Percentiles rank a stretch among this genome's conserved stretches.
Evolutionary conservation across 2,329 filamentous ascomycete genomes (phyloP).

Genomic region (Colletotrichum melonis): DNA sequence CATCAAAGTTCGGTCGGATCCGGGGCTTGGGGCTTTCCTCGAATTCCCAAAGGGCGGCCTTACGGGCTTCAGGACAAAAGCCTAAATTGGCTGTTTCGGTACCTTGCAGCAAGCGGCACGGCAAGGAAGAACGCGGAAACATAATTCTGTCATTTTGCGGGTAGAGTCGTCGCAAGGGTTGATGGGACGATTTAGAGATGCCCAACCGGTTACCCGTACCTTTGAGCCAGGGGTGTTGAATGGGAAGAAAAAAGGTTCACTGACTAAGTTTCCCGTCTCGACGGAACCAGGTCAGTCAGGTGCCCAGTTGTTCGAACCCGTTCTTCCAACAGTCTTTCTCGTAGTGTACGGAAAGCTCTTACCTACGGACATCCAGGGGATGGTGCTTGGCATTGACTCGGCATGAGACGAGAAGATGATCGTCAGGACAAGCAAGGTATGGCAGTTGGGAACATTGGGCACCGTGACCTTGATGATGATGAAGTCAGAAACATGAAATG

Average conservation of each 20-base stretch:
- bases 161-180: background rate
- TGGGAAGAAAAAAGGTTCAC: background rate
- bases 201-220: background rate
- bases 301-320: background rate
- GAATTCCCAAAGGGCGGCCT: no score
- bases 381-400: slow-evolving; percentile 1
- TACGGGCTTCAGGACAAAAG: background rate
- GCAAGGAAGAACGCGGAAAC: background rate
- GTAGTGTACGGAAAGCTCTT: no score
- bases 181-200: slow-evolving; percentile 23
- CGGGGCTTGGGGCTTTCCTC: background rate
- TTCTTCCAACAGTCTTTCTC: background rate
- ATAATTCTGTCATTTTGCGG: background rate
- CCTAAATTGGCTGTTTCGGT: background rate
- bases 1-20: background rate
- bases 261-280: background rate
- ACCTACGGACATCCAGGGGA: background rate
- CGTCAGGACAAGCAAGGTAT: background rate
- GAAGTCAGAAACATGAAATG: background rate
- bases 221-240: background rate
- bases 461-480: background rate
- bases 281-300: background rate
- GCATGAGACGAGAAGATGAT: slow-evolving; percentile 1
- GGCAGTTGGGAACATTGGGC: background rate
- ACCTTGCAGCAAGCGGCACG: slow-evolving; percentile 5